Conservation (phyloP, 768 basidiomycete genomes). For the Termitomyces sp. region DNA sequence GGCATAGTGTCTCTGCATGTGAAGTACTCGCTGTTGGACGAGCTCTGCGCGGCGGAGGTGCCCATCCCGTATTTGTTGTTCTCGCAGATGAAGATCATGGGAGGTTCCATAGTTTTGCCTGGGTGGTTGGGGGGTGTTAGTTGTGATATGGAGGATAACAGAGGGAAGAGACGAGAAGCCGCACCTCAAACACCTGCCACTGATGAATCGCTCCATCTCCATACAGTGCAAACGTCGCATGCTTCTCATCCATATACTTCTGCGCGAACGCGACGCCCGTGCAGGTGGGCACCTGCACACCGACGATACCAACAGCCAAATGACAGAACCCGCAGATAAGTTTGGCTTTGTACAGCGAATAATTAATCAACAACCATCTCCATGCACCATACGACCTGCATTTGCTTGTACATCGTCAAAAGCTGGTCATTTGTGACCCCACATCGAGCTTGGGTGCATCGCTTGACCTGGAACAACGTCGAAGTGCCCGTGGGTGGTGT, state of each 20-base stretch:
- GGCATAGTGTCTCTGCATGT: slow-evolving; percentile 96
- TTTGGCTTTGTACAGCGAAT: slow-evolving; percentile 96
- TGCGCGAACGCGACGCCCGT: slow-evolving; percentile 93
- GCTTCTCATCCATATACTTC: slow-evolving; percentile 72
- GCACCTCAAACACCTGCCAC: slow-evolving; percentile 97
- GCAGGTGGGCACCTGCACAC: no score
- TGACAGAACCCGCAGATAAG: slow-evolving; percentile 98
- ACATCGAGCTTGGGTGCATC: slow-evolving; percentile 82
- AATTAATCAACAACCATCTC: slow-evolving; percentile 98
- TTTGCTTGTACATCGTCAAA: slow-evolving; percentile 86
- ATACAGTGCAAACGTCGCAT: slow-evolving; percentile 91
- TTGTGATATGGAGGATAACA: no score
- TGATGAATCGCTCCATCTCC: slow-evolving; percentile 99
- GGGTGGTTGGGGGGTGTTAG: no score
- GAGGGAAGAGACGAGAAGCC: no score
- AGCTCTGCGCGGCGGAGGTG: slow-evolving; percentile 91
- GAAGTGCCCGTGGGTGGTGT: slow-evolving; percentile 46
- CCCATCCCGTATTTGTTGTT: slow-evolving; percentile 99
- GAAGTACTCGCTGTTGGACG: slow-evolving; percentile 93
- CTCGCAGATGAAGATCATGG: slow-evolving; percentile 96
- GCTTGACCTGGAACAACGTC: slow-evolving; percentile 73
- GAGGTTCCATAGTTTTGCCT: slow-evolving; percentile 96
- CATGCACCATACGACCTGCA: slow-evolving; percentile 92
- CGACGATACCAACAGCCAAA: slow-evolving; percentile 96
- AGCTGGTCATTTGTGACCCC: slow-evolving; percentile 80